Evolutionary conservation across 257 asterid species (phyloP), one percentile per base, ranked within the genome.

Genomic region (Solanum stenotomum): DNA sequence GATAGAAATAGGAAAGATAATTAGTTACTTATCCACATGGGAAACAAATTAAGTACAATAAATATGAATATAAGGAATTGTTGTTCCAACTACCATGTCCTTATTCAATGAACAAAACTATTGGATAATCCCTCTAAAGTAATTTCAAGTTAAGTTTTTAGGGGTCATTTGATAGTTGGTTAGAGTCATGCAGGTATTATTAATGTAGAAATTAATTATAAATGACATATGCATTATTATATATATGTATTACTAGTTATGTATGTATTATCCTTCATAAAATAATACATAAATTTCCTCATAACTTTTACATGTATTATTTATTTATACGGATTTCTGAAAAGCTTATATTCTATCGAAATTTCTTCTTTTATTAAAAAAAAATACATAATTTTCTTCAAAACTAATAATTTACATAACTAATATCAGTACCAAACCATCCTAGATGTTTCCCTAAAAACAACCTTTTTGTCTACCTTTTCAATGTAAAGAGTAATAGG

Each of bases 31-130:
- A 44, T 79, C 16, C 27, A 44, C 16, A 15, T 11, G 15, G 63
- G 85, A 44, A 79, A 79, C 85, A 79, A 79, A 79, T 44, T 79
- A 44, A 77, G 85, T 79, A 44, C 37, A 46, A 29, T 42, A 81
- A 46, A 29, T 14, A 46, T 46, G 70, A 81, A 81, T 81, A 27
- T 1, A 46, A 46, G 40, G 42, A 46, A 46, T 46, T 16, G 68
- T 46, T 9, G 85, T 29, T 46, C 29, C 85, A 46, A 46, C 85
- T 4, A 81, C 85, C 42, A 81, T 46, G 29, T 25, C 25, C 65
- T 15, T 78, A 5, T n/a, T 40, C 35, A 79, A 14, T 14, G 85
- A 20, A 44, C 13, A 25, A 79, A n/a, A 3, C 61, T 4, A 38
- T 25, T n/a, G 63, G 63, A 78, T 18, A 15, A n/a, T 38, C 22